Conservation (phyloP, 202 grass and related monocot species). For the Schoenoplectus tabernaemontani region DNA sequence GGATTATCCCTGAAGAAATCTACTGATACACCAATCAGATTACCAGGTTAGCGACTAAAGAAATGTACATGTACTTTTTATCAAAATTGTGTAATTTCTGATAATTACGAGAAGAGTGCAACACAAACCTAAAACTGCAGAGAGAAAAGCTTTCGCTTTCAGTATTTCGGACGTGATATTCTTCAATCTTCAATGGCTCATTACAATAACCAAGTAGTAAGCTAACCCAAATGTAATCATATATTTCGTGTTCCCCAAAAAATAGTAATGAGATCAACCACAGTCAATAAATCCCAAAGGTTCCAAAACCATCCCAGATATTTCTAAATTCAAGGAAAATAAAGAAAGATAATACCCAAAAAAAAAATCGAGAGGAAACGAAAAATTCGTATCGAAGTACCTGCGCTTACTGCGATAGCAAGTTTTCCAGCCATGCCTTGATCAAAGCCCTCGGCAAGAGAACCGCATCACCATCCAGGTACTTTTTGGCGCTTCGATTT, state of each 20-base stretch:
- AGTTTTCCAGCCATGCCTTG: slow-evolving; percentile 71
- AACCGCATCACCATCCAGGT: slow-evolving; percentile 12
- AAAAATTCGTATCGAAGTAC: slow-evolving; percentile 22
- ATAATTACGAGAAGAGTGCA: too few relatives aligned
- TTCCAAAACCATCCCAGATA: background rate
- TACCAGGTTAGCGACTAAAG: background rate
- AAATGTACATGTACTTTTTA: background rate
- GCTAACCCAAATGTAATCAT: background rate
- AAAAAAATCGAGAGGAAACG: background rate
- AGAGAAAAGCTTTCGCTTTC: background rate
- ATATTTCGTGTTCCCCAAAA: background rate
- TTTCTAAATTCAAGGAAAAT: background rate
- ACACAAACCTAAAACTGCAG: background rate
- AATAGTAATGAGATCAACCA: background rate
- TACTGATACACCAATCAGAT: background rate
- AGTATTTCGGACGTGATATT: background rate
- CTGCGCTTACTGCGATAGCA: slow-evolving; percentile 66
- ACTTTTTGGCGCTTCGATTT: background rate
- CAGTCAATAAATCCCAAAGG: background rate
- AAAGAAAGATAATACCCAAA: background rate
- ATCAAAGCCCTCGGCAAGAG: slow-evolving; percentile 15
- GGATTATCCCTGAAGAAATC: background rate
- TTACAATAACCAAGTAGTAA: background rate
- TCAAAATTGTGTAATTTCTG: background rate
- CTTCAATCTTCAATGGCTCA: background rate